Evolutionary conservation across 2,329 filamentous ascomycete genomes (phyloP), one percentile per base, ranked within the genome.

Genomic region (Sphaceloma murrayae): DNA sequence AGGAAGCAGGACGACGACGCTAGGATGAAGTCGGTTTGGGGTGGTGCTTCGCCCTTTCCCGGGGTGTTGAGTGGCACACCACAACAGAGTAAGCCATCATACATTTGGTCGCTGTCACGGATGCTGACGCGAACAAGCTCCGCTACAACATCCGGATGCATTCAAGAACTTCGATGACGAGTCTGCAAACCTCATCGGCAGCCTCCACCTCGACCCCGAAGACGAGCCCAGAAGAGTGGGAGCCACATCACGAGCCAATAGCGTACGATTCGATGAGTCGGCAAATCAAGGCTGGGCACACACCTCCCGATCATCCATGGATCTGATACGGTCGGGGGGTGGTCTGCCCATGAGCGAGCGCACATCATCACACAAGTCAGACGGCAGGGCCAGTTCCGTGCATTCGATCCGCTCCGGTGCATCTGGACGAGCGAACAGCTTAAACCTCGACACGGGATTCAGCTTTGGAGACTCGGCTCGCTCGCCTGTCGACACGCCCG

Each of bases 241-340:
- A 44, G 85, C 85, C 14, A 82, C 86, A 13, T 98, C 91, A 13
- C 77, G 91, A 54, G 89, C 91, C 36, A 96, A 96, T 60, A 96
- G 91, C 58, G 91, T 98, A 53, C 84, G 91, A 27, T 98, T 98
- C 56, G 91, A 96, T 58, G 89, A 96, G 61, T 94, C 86, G 58
- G 88, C 89, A 10, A 78, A 94, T 54, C 87, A 94, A 55, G 83
- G 85, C 36, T 93, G 91, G 77, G 81, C 80, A 27, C 85, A 94
- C 57, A 78, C 77, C 51, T 84, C 82, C 48, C 78, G 89, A 33
- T 82, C 87, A 46, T 89, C 85, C 9, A 78, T 84, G 34, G 91
- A 96, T 46, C 82, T 94, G 53, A 77, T 79, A 30, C 93, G 86
- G 61, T 82, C 85, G 26, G 71, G 95, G 55, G 81, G 82, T 46